Evolutionary conservation across 176 grass and related monocot species (phyloP).

Genomic region (Zoysia japonica): DNA sequence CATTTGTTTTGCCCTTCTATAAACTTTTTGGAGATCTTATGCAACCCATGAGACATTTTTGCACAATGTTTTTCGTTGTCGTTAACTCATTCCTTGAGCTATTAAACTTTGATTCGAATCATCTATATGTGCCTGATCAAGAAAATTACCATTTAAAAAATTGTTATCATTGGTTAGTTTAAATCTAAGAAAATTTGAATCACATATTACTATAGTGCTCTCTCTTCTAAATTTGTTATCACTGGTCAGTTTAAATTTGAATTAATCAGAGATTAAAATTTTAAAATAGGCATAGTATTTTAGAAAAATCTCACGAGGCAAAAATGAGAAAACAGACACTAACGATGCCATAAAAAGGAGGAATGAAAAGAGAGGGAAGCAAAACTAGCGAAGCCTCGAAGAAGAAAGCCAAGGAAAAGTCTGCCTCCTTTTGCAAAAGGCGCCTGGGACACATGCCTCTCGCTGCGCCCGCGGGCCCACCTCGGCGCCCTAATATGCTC

Average conservation of each 20-base stretch:
- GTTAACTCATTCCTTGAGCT: neutral
- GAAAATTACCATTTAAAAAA: neutral
- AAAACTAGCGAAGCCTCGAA: conserved; percentile 2
- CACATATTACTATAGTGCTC: no score
- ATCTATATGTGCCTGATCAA: no score
- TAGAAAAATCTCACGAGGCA: neutral
- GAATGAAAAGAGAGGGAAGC: neutral
- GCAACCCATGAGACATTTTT: neutral
- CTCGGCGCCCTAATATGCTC: conserved; percentile 30
- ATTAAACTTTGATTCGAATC: neutral
- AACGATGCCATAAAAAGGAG: neutral
- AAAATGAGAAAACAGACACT: neutral
- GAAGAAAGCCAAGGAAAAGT: neutral
- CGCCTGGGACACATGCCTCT: conserved; percentile 24
- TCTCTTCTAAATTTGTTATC: no score
- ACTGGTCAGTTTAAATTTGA: no score
- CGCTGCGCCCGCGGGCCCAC: conserved; percentile 13
- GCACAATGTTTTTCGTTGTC: no score
- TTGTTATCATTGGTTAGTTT: no score
- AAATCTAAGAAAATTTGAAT: no score
- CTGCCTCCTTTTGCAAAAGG: neutral
- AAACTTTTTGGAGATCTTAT: no score
- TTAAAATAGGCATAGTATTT: neutral
- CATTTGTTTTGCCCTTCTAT: no score
- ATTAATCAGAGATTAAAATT: no score